A percentile compares a stretch with the other conserved stretches of the same genome.
Conservation (phyloP, 345 rosid species). For the Corchorus olitorius region DNA sequence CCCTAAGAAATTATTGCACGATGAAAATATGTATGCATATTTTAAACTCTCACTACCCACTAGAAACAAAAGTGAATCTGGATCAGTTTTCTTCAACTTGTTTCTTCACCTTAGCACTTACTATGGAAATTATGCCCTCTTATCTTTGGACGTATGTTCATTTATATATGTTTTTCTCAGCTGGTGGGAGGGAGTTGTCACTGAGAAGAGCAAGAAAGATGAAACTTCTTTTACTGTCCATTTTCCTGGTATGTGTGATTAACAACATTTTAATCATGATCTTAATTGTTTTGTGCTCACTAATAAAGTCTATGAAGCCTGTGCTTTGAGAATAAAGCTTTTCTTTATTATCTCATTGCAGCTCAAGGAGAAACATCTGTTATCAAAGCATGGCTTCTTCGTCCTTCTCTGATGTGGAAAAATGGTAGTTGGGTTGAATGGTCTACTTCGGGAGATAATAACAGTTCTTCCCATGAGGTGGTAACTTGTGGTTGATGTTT, state of each 20-base stretch:
- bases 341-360: conserved; percentile 35
- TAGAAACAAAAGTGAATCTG: neutral
- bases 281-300: conserved; percentile 4
- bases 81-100: neutral
- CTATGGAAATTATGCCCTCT: neutral
- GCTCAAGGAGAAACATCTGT: conserved; percentile 65
- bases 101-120: neutral
- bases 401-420: conserved; percentile 86
- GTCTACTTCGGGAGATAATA: conserved; percentile 48
- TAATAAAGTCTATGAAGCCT: conserved; percentile 7
- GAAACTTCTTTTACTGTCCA: conserved; percentile 62
- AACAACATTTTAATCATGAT: neutral
- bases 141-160: neutral
- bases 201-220: conserved; percentile 83
- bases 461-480: conserved; percentile 57
- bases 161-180: conserved; percentile 40
- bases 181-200: conserved; percentile 94
- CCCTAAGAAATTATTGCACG: neutral
- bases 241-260: conserved; percentile 67
- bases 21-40: neutral
- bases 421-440: conserved; percentile 90
- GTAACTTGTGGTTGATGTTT: conserved; percentile 13
- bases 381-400: conserved; percentile 79
- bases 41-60: neutral
- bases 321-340: conserved; percentile 11